phyloP scores from a whole-genome alignment of 192 early-diverging fungal species.

The Umbelopsis isabellina region DNA sequence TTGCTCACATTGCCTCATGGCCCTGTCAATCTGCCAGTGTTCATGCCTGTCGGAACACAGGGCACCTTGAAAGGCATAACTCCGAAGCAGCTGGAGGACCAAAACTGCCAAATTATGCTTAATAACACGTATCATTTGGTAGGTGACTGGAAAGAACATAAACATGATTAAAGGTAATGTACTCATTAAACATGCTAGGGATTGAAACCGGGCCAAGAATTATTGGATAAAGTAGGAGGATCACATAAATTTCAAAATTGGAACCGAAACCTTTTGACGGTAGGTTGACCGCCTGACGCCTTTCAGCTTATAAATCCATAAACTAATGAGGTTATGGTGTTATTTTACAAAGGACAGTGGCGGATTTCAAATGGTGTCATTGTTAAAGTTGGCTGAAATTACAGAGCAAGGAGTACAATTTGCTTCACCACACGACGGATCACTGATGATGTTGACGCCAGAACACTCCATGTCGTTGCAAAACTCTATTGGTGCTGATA shows the following conservation, averaged over 20 bases:
- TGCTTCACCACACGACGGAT: constrained; percentile 81
- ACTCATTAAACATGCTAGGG: constrained; percentile 28
- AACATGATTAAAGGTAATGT: not conserved
- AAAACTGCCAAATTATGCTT: constrained; percentile 83
- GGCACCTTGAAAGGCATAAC: constrained; percentile 86
- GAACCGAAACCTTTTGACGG: constrained; percentile 77
- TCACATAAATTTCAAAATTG: constrained; percentile 82
- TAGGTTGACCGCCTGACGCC: constrained; percentile 19
- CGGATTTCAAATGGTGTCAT: constrained; percentile 91
- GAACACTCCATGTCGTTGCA: constrained; percentile 87
- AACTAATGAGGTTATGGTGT: not conserved
- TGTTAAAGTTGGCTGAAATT: constrained; percentile 81
- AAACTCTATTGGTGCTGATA: constrained; percentile 86
- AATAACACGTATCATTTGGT: constrained; percentile 89
- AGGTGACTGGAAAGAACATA: constrained; percentile 15
- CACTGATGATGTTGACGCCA: constrained; percentile 81
- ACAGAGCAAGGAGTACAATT: constrained; percentile 88
- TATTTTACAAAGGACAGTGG: constrained; percentile 60
- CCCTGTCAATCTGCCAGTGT: constrained; percentile 80
- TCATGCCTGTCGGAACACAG: constrained; percentile 90
- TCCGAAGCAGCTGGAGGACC: constrained; percentile 69
- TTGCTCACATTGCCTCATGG: constrained; percentile 81
- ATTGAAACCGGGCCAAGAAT: constrained; percentile 64
- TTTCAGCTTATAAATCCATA: not conserved
- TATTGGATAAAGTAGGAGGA: constrained; percentile 74